These are phyloP conservation scores for Leptographium wingfieldii DNA, from an alignment of 2,329 filamentous ascomycete species.

Conservation along the genomic window DNA sequence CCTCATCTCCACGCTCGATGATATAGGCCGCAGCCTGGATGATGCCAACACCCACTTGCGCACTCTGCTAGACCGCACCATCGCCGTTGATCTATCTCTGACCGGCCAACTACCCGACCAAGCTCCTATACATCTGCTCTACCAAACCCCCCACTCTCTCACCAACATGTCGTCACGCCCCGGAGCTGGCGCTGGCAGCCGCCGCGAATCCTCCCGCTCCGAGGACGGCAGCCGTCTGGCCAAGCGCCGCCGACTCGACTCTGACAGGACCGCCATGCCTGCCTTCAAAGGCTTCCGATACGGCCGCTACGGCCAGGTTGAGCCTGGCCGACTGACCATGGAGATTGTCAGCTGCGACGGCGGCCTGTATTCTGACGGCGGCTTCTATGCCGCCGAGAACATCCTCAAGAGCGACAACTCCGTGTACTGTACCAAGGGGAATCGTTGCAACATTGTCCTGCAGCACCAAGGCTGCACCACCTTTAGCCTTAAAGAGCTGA, in stretches of 20 bases:
- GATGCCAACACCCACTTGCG: constrained; percentile 31
- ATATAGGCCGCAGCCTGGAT: constrained; percentile 20
- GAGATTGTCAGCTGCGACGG: constrained; percentile 85
- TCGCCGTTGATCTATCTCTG: constrained; percentile 3
- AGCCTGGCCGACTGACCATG: constrained; percentile 70
- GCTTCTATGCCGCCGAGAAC: constrained; percentile 59
- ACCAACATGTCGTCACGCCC: background rate
- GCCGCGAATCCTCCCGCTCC: constrained; percentile 4
- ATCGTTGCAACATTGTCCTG: constrained; percentile 75
- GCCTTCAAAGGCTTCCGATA: constrained; percentile 56
- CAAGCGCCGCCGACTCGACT: constrained; percentile 60
- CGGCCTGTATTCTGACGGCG: constrained; percentile 52
- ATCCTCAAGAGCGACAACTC: constrained; percentile 70
- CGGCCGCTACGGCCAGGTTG: constrained; percentile 76
- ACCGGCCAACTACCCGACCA: background rate
- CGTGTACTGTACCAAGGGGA: constrained; percentile 84
- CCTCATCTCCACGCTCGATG: constrained; percentile 5
- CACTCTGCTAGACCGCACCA: constrained; percentile 25
- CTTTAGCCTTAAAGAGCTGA: constrained; percentile 72
- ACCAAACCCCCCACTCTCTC: background rate
- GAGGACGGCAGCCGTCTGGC: constrained; percentile 29
- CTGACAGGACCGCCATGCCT: constrained; percentile 37
- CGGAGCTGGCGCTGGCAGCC: background rate
- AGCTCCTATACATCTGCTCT: background rate
- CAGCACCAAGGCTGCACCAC: constrained; percentile 67